phyloP scores from a whole-genome alignment of 2,329 filamentous ascomycete species.

The Coleophoma eucalyptorum region DNA sequence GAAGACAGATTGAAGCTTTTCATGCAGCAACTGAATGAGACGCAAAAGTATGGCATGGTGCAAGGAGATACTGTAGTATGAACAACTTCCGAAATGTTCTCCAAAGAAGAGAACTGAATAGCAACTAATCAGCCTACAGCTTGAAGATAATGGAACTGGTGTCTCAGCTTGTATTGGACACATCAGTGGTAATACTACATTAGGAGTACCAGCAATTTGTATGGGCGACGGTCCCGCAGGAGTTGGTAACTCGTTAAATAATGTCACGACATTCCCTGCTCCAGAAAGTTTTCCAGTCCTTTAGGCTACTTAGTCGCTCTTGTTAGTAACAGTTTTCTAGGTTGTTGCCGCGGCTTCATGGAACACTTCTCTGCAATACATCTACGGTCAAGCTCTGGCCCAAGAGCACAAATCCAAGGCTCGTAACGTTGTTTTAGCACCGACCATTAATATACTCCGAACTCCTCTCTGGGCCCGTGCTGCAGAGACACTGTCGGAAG shows the following conservation, averaged over 20 bases:
- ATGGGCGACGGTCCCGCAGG: slow-evolving; percentile 24
- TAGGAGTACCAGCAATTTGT: slow-evolving; percentile 20
- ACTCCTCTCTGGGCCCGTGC: slow-evolving; percentile 40
- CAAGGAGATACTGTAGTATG: slow-evolving; percentile 10
- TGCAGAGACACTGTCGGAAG: slow-evolving; percentile 42
- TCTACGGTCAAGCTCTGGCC: slow-evolving; percentile 61
- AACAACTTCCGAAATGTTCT: not conserved
- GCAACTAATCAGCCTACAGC: not conserved
- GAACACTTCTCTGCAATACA: slow-evolving; percentile 57
- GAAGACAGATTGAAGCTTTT: slow-evolving; percentile 9
- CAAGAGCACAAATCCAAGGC: slow-evolving; percentile 62
- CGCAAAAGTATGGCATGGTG: slow-evolving; percentile 9
- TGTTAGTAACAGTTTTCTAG: too few species aligned
- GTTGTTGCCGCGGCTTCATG: slow-evolving; percentile 51
- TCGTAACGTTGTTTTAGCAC: slow-evolving; percentile 66
- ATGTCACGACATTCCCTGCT: slow-evolving; percentile 10
- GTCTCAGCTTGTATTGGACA: slow-evolving; percentile 6
- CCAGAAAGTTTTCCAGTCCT: not conserved
- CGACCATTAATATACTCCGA: slow-evolving; percentile 45
- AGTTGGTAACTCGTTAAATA: slow-evolving; percentile 11
- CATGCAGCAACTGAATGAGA: slow-evolving; percentile 6
- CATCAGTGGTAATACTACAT: slow-evolving; percentile 5
- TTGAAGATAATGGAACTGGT: slow-evolving; percentile 7
- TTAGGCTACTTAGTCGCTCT: not conserved
- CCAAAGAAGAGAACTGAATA: not conserved